These are phyloP conservation scores for Chlamydomonas sp. DNA, from an alignment of 139 green algal genomes.

Conservation along the genomic window DNA sequence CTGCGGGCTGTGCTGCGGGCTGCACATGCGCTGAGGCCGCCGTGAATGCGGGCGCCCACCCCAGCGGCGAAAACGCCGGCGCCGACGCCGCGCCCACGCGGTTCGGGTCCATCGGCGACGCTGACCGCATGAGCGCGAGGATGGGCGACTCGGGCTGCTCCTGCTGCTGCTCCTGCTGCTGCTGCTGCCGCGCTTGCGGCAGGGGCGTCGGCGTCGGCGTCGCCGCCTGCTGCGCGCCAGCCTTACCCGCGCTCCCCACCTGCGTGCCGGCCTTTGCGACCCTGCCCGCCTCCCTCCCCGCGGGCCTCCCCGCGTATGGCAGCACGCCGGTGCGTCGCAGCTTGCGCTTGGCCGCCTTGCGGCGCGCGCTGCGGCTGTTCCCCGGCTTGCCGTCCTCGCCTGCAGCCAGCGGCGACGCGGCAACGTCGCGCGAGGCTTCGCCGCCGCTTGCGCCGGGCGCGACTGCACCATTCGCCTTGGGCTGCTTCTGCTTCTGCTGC, in stretches of 20 bases:
- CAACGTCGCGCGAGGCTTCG: too few relatives aligned
- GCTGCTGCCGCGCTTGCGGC: background rate
- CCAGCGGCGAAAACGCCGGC: too few relatives aligned
- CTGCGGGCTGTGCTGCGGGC: too few relatives aligned
- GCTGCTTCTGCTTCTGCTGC: conserved; percentile 4
- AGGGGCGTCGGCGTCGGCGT: conserved; percentile 1
- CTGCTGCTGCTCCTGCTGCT: background rate
- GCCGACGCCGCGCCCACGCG: too few relatives aligned
- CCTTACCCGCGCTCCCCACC: background rate
- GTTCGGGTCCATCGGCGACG: too few relatives aligned
- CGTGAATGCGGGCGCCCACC: too few relatives aligned
- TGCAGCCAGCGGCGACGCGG: too few relatives aligned
- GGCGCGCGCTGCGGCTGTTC: conserved; percentile 30
- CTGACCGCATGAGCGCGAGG: too few relatives aligned
- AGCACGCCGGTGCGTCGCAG: conserved; percentile 27
- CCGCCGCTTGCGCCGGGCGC: too few relatives aligned
- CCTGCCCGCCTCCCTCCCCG: background rate
- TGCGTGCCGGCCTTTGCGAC: too few relatives aligned
- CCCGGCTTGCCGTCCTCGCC: background rate
- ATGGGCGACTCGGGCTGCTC: background rate
- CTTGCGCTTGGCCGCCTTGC: conserved; percentile 29
- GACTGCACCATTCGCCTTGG: too few relatives aligned
- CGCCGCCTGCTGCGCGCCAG: background rate
- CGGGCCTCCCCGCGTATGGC: conserved; percentile 26
- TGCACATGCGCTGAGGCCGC: too few relatives aligned